These are phyloP conservation scores for Vanilla planifolia DNA, from an alignment of 106 monocot genomes.

Conservation along the genomic window DNA sequence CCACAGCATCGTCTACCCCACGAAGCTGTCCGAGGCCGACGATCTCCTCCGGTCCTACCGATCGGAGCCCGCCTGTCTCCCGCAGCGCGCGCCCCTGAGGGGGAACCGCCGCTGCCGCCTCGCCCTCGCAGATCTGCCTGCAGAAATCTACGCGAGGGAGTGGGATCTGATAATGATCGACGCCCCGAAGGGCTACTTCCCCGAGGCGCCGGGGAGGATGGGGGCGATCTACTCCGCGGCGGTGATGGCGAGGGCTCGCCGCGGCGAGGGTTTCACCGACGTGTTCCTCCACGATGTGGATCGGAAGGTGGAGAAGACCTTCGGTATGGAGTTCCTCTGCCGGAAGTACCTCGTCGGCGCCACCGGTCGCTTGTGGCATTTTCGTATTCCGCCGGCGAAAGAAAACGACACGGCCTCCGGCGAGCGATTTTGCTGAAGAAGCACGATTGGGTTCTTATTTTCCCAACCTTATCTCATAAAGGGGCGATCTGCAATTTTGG, in stretches of 20 bases:
- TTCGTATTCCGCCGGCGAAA: conserved; percentile 46
- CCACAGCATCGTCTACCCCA: conserved; percentile 45
- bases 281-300: conserved; percentile 86
- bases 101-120: conserved; percentile 42
- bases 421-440: conserved; percentile 30
- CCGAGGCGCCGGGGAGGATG: conserved; percentile 87
- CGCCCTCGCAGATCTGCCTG: conserved; percentile 51
- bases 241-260: conserved; percentile 65
- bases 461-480: no score
- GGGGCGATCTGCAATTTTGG: no score
- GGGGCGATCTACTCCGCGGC: conserved; percentile 84
- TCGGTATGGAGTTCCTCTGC: conserved; percentile 60
- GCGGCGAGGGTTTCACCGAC: conserved; percentile 55
- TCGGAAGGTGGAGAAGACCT: conserved; percentile 66
- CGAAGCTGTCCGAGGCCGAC: conserved; percentile 39
- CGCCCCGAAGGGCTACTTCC: conserved; percentile 75
- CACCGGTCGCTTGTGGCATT: conserved; percentile 71
- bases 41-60: conserved; percentile 31
- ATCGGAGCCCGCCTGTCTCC: conserved; percentile 30
- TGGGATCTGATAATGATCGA: conserved; percentile 99
- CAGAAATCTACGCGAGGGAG: conserved; percentile 40
- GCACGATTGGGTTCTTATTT: no score
- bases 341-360: conserved; percentile 52
- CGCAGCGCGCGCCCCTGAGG: conserved; percentile 22
- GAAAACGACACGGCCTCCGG: conserved; percentile 1